These are phyloP conservation scores for Aspergillus proliferans DNA, from an alignment of 2,329 filamentous ascomycete species.

Conservation along the genomic window DNA sequence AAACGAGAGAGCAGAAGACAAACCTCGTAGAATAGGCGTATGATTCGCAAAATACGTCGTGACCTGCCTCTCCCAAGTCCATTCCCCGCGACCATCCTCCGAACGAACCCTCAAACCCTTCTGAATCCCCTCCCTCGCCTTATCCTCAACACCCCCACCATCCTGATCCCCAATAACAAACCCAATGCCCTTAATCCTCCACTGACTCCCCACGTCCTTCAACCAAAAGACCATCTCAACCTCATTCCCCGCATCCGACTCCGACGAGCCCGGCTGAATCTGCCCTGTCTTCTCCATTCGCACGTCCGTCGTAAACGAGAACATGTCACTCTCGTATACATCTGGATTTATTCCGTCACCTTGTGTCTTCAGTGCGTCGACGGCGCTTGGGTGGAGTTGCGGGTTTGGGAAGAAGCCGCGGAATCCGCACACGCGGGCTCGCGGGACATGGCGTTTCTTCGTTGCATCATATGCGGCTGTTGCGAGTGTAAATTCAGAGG, in stretches of 20 bases:
- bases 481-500: conserved; percentile 22
- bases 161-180: conserved; percentile 69
- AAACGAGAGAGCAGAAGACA: conserved; percentile 10
- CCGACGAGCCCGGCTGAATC: conserved; percentile 36
- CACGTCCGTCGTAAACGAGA: conserved; percentile 79
- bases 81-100: conserved; percentile 40
- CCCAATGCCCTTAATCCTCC: conserved; percentile 72
- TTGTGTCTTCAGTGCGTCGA: conserved; percentile 53
- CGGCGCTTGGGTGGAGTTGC: conserved; percentile 63
- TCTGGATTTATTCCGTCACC: conserved; percentile 52
- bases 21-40: conserved; percentile 69
- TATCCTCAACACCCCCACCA: conserved; percentile 47
- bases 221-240: conserved; percentile 86
- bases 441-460: conserved; percentile 19
- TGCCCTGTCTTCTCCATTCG: conserved; percentile 79
- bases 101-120: conserved; percentile 43
- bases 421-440: conserved; percentile 64
- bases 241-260: conserved; percentile 55
- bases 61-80: conserved; percentile 75
- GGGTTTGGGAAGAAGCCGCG: conserved; percentile 72
- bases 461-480: conserved; percentile 16
- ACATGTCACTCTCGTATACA: conserved; percentile 68
- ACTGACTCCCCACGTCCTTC: conserved; percentile 65
- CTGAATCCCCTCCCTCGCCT: conserved; percentile 53
- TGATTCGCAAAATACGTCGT: conserved; percentile 88